These are phyloP conservation scores for Anisodus tanguticus DNA, from an alignment of 257 asterid species.

Conservation along the genomic window DNA sequence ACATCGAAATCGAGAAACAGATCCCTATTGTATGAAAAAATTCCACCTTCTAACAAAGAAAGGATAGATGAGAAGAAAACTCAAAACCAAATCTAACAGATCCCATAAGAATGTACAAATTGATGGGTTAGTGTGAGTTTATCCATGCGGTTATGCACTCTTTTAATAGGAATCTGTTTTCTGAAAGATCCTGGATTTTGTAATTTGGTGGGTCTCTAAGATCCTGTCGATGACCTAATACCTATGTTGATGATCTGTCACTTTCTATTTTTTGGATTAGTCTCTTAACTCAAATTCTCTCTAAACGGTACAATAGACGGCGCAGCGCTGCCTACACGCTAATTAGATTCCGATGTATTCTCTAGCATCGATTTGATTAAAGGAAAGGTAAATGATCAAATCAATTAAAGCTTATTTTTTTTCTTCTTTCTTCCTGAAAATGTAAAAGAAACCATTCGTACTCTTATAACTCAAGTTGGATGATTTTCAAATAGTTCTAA, in stretches of 20 bases:
- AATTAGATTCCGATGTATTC: neutral
- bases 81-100: conserved; percentile 13
- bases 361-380: neutral
- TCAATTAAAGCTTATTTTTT: neutral
- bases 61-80: neutral
- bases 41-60: neutral
- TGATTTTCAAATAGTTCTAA: neutral
- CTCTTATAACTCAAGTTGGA: neutral
- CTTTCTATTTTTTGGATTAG: neutral
- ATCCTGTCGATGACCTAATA: neutral
- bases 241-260: neutral
- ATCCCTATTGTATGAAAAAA: neutral
- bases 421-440: neutral
- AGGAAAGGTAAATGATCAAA: conserved; percentile 10
- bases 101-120: neutral
- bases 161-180: neutral
- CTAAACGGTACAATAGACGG: neutral
- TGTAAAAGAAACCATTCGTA: neutral
- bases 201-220: neutral
- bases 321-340: neutral
- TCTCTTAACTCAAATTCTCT: neutral
- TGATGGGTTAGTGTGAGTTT: neutral
- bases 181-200: neutral
- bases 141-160: neutral
- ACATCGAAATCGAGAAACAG: neutral